Percentiles rank a stretch among this genome's conserved stretches.
Evolutionary conservation across 306 rosid genomes (phyloP).

Genomic region (Hippophae gyantsensis): DNA sequence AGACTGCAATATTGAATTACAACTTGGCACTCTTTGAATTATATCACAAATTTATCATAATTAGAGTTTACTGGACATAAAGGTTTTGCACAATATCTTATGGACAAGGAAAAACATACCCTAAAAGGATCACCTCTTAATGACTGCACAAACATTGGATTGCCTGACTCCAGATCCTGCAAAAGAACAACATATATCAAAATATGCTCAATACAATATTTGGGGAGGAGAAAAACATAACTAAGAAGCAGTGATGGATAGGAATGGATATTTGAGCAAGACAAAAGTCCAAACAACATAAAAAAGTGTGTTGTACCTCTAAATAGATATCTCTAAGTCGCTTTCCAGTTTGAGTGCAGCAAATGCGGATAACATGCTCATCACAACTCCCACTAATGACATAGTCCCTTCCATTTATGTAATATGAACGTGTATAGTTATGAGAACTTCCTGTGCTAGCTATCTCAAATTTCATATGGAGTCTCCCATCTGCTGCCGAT

Average conservation of each 20-base stretch:
- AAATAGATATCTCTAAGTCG: slow-evolving; percentile 64
- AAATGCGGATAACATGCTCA: slow-evolving; percentile 56
- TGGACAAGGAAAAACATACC: slow-evolving; percentile 27
- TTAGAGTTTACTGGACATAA: neutral
- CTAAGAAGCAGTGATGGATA: neutral
- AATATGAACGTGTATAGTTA: slow-evolving; percentile 73
- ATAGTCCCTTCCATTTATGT: slow-evolving; percentile 78
- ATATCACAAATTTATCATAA: neutral
- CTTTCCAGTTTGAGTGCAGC: slow-evolving; percentile 71
- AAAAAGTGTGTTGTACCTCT: slow-evolving; percentile 37
- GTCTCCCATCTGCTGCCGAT: slow-evolving; percentile 67
- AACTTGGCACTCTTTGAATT: neutral
- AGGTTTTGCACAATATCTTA: neutral
- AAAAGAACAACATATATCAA: slow-evolving; percentile 1
- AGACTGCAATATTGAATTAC: too few relatives aligned
- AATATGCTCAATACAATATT: neutral
- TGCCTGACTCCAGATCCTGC: slow-evolving; percentile 56
- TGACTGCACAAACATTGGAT: slow-evolving; percentile 68
- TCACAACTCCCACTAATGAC: slow-evolving; percentile 76
- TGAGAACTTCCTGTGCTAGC: slow-evolving; percentile 63
- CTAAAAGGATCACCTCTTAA: slow-evolving; percentile 78
- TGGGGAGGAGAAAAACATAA: neutral
- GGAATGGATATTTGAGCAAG: neutral
- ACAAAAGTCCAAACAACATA: neutral
- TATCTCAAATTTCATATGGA: slow-evolving; percentile 57